A percentile compares a stretch with the other conserved stretches of the same genome.
Conservation (phyloP, 2,329 filamentous ascomycete genomes). For the Leptoxyphium fumago region DNA sequence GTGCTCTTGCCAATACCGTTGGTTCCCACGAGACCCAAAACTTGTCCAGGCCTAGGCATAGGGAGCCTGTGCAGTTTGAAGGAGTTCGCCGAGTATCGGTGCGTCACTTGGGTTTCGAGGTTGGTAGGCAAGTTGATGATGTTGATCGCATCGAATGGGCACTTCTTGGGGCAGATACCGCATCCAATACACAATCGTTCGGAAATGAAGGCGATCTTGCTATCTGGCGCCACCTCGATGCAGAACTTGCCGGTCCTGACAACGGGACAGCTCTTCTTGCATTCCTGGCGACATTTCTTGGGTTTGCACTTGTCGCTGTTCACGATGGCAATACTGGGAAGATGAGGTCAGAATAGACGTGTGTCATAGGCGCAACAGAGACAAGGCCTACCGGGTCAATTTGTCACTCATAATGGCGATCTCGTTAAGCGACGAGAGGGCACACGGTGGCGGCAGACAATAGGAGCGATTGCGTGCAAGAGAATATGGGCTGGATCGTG, state of each 20-base stretch:
- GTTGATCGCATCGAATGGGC: constrained; percentile 94
- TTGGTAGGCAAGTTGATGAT: constrained; percentile 99
- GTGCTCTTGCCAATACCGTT: constrained; percentile 99
- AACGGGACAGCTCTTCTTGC: constrained; percentile 96
- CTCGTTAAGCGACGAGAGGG: background rate
- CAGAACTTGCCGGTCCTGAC: constrained; percentile 95
- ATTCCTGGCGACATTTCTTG: constrained; percentile 99
- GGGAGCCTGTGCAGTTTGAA: constrained; percentile 98
- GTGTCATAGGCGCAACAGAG: background rate
- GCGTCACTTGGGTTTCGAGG: constrained; percentile 93
- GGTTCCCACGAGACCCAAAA: constrained; percentile 89
- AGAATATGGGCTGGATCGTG: too few relatives aligned
- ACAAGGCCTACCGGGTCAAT: constrained; percentile 63
- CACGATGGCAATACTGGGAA: constrained; percentile 84
- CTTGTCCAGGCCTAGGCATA: constrained; percentile 88
- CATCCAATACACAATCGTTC: constrained; percentile 94
- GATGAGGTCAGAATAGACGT: background rate
- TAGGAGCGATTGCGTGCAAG: too few relatives aligned
- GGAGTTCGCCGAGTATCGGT: constrained; percentile 97
- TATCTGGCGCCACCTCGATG: constrained; percentile 79
- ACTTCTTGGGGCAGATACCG: constrained; percentile 99
- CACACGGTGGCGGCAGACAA: too few relatives aligned
- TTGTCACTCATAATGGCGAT: constrained; percentile 64
- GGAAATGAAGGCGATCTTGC: constrained; percentile 95
- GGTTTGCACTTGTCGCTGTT: constrained; percentile 68